Percentiles rank a stretch among this genome's conserved stretches.
Conservation (phyloP, 176 grass and related monocot genomes). For the Zoysia pacifica region DNA sequence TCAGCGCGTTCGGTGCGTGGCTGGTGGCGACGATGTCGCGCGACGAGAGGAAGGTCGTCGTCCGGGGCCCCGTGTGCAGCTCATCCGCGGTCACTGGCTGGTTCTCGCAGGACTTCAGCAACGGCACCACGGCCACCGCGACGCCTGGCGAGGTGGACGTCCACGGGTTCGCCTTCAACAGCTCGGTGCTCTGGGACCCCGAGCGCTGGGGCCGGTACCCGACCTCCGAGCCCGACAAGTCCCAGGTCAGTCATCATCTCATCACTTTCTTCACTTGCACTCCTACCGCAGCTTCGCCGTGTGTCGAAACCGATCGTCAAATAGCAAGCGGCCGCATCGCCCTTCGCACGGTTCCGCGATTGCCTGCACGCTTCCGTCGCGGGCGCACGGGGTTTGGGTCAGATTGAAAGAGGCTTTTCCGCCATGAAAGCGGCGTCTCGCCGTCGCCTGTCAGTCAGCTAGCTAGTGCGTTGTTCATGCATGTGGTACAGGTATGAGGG, state of each 20-base stretch:
- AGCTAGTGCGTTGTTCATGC: slow-evolving; percentile 12
- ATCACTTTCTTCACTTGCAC: background rate
- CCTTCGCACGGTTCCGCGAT: slow-evolving; percentile 32
- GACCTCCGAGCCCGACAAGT: slow-evolving; percentile 84
- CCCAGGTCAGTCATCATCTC: slow-evolving; percentile 57
- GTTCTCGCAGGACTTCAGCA: slow-evolving; percentile 60
- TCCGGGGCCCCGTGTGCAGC: slow-evolving; percentile 82
- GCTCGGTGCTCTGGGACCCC: slow-evolving; percentile 90
- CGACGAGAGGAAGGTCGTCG: slow-evolving; percentile 52
- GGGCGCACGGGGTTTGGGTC: background rate
- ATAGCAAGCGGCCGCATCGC: slow-evolving; percentile 5
- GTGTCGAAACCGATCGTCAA: background rate
- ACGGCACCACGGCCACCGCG: slow-evolving; percentile 12
- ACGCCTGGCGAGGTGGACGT: slow-evolving; percentile 41
- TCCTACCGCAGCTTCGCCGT: background rate
- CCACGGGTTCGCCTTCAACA: slow-evolving; percentile 86
- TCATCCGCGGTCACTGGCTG: slow-evolving; percentile 74
- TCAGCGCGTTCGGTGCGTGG: slow-evolving; percentile 95
- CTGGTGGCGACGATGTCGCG: slow-evolving; percentile 75
- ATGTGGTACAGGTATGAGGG: slow-evolving; percentile 36
- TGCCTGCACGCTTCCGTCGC: background rate
- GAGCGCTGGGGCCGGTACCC: slow-evolving; percentile 91
- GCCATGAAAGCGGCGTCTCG: slow-evolving; percentile 43
- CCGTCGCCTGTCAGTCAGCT: background rate
- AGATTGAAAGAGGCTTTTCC: slow-evolving; percentile 33